phyloP scores from a whole-genome alignment of 805 yeast species.

The Hanseniaspora singularis region DNA sequence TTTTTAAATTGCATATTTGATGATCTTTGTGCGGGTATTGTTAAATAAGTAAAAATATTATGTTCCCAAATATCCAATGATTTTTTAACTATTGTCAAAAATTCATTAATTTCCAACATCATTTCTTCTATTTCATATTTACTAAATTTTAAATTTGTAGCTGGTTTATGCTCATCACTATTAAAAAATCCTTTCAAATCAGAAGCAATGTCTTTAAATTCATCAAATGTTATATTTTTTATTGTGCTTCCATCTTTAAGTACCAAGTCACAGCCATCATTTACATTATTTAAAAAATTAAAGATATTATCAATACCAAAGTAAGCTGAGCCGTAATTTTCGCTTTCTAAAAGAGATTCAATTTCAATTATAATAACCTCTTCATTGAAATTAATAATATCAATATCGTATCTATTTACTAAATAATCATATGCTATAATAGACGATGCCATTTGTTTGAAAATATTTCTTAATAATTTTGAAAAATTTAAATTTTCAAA shows the following conservation, averaged over 20 bases:
- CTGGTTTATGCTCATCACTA: neutral
- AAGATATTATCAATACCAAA: neutral
- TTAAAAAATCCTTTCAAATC: neutral
- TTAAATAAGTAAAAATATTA: conserved; percentile 5
- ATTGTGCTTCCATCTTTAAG: neutral
- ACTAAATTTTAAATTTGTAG: neutral
- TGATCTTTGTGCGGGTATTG: conserved; percentile 4
- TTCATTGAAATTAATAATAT: conserved; percentile 6
- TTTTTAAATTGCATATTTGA: conserved; percentile 7
- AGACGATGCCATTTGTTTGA: neutral
- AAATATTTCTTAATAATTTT: neutral
- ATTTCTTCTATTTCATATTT: neutral
- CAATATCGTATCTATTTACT: conserved; percentile 1
- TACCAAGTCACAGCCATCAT: neutral
- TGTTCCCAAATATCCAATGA: conserved; percentile 10
- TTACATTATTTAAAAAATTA: neutral
- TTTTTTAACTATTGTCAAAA: conserved; percentile 1
- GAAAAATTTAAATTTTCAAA: conserved; percentile 4
- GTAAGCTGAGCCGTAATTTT: neutral
- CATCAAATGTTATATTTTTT: neutral
- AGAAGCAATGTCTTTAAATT: neutral
- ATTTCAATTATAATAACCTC: neutral
- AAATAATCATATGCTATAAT: conserved; percentile 9
- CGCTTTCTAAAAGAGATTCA: neutral
- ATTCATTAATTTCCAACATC: neutral